Percentiles rank a stretch among this genome's conserved stretches.
Conservation (phyloP, 2,329 filamentous ascomycete genomes). For the Ophidiomyces ophidiicola region DNA sequence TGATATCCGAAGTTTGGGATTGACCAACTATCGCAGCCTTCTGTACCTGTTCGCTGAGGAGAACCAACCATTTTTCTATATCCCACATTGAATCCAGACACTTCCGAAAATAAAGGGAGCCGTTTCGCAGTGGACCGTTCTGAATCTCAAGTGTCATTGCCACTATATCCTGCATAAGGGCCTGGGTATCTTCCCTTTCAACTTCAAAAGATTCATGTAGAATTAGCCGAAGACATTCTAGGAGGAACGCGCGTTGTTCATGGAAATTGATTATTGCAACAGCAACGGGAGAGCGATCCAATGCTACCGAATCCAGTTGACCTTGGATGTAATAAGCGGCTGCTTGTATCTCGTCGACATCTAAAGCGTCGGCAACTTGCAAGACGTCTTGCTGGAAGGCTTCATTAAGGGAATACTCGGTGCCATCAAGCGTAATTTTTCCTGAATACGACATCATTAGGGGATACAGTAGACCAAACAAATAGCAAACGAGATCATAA, state of each 20-base stretch:
- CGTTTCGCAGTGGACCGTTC: constrained; percentile 35
- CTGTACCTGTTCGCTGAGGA: constrained; percentile 61
- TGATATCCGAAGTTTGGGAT: constrained; percentile 48
- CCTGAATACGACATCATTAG: constrained; percentile 38
- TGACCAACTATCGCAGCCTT: constrained; percentile 64
- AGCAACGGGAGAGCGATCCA: constrained; percentile 62
- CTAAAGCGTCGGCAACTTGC: constrained; percentile 72
- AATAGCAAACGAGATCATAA: not conserved
- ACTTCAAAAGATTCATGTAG: constrained; percentile 55
- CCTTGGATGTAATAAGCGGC: constrained; percentile 64
- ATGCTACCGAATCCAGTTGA: constrained; percentile 52
- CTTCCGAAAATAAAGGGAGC: constrained; percentile 55
- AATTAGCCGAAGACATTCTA: constrained; percentile 73
- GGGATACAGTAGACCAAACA: not conserved
- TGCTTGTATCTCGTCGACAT: constrained; percentile 80
- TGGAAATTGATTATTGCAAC: constrained; percentile 81
- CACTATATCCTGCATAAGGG: constrained; percentile 45
- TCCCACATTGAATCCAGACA: constrained; percentile 65
- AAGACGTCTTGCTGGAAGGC: constrained; percentile 75
- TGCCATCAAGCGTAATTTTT: constrained; percentile 59
- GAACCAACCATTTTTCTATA: constrained; percentile 64
- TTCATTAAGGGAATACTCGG: constrained; percentile 69
- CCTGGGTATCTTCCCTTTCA: constrained; percentile 44
- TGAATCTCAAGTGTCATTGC: constrained; percentile 48
- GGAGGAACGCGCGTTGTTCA: constrained; percentile 65